A percentile compares a stretch with the other conserved stretches of the same genome.
Evolutionary conservation across 2,329 filamentous ascomycete species (phyloP).

Genomic region (Chaetoscypha palmicola): DNA sequence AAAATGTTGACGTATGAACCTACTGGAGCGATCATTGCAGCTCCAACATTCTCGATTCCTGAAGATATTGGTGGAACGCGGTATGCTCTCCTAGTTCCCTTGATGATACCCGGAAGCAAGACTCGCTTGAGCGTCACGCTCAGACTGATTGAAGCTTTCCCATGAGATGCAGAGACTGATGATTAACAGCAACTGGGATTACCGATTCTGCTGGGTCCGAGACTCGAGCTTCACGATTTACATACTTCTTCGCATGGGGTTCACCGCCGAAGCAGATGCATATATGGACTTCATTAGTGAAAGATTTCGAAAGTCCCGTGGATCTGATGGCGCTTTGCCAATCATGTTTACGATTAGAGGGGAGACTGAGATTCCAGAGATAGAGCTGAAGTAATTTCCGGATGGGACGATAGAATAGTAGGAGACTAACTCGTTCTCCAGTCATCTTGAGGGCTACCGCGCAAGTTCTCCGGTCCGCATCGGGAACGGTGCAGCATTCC

Average conservation of each 20-base stretch:
- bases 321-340: constrained; percentile 55
- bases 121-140: no score
- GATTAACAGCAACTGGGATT: constrained; percentile 55
- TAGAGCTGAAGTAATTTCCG: constrained; percentile 45
- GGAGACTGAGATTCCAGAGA: constrained; percentile 66
- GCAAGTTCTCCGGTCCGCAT: constrained; percentile 66
- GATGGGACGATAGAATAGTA: no score
- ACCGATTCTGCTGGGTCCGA: constrained; percentile 71
- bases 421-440: no score
- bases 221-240: constrained; percentile 75
- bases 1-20: constrained; percentile 75
- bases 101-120: no score
- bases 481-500: constrained; percentile 69
- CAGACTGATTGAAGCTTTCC: no score
- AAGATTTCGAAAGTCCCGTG: constrained; percentile 56
- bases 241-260: constrained; percentile 68
- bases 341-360: constrained; percentile 80
- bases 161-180: constrained; percentile 11
- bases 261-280: constrained; percentile 66
- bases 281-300: constrained; percentile 75
- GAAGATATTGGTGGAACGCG: constrained; percentile 62
- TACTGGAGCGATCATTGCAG: constrained; percentile 69
- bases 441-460: constrained; percentile 65
- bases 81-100: no score
- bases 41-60: constrained; percentile 70